Evolutionary conservation across 495 filamentous ascomycete genomes (phyloP), one percentile per base, ranked within the genome.

Genomic region (Tetracladium setigerum): DNA sequence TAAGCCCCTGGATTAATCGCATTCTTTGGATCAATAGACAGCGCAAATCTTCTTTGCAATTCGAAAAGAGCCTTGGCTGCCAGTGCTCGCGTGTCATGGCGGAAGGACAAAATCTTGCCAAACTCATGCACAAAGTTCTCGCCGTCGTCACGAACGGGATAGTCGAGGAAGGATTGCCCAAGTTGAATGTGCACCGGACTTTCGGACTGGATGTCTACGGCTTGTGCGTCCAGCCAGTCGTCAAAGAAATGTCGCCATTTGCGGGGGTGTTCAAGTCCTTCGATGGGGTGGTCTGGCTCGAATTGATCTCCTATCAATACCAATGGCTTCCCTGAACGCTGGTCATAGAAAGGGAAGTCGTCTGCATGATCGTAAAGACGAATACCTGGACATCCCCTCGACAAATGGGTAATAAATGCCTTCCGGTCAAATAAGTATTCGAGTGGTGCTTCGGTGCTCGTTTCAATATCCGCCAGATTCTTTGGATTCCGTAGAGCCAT

Each of bases 221-320:
- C 15, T 1, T 32, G 44, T 17, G 18, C 33, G 1, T 30, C 17
- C 6, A 57, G 31, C 54, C 54, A 57, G 1, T 39, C 12, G 18
- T 53, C 46, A 18, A 57, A 53, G 16, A 60, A 55, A 2, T 44
- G 35, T 12, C 62, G 63, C 31, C 68, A 74, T 12, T 51, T 51
- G 38, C 67, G 69, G n/a, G 67, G 61, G 52, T 74, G 65, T 37
- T 74, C 71, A 47, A 67, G 71, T 17, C 67, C 67, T 9, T 61
- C 58, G n/a, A n/a, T n/a, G n/a, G n/a, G n/a, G n/a, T n/a, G n/a
- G n/a, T n/a, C n/a, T n/a, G n/a, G n/a, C n/a, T n/a, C n/a, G n/a
- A n/a, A n/a, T n/a, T n/a, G n/a, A n/a, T n/a, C n/a, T n/a, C n/a
- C n/a, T 17, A 66, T 66, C 31, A 69, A 58, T 13, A 62, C 54